Evolutionary conservation across 345 rosid species (phyloP).

Genomic region (sweet orange (Citrus sinensis)): DVS_A1.0 CM039167.1:9300001-9300500

Average conservation of each 20-base stretch:
- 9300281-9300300: conserved; percentile 78
- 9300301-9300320: conserved; percentile 71
- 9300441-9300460: not conserved
- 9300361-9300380: conserved; percentile 66
- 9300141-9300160: conserved; percentile 90
- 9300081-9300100: conserved; percentile 86
- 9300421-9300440: not conserved
- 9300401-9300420: not conserved
- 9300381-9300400: conserved; percentile 49
- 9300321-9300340: conserved; percentile 99
- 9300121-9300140: conserved; percentile 42
- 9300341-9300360: conserved; percentile 88
- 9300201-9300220: conserved; percentile 81
- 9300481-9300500: not conserved
- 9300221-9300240: conserved; percentile 76
- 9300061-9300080: conserved; percentile 57
- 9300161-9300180: conserved; percentile 71
- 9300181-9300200: conserved; percentile 81
- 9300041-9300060: conserved; percentile 41
- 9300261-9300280: conserved; percentile 92
- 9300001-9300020: conserved; percentile 14
- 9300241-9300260: conserved; percentile 94
- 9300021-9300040: conserved; percentile 50
- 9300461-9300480: not conserved
- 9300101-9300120: conserved; percentile 58